phyloP scores from a whole-genome alignment of 495 filamentous ascomycete genomes.

The Hyaloscypha bicolor region DNA sequence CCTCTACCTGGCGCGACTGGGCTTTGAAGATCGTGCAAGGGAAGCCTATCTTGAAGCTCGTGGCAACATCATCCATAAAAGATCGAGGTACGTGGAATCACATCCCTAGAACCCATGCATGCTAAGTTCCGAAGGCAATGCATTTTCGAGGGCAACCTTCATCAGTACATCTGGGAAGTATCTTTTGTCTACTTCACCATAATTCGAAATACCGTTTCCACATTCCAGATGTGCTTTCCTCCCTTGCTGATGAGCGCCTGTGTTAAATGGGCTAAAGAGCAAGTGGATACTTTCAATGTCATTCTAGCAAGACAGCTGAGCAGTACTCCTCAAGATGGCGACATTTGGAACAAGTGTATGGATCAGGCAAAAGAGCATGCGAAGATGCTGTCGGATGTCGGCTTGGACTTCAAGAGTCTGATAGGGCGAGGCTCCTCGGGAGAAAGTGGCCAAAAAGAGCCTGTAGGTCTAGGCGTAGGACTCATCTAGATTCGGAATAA shows the following conservation, averaged over 20 bases:
- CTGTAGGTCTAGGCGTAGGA: slow-evolving; percentile 30
- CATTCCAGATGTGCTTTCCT: slow-evolving; percentile 89
- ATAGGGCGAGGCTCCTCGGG: slow-evolving; percentile 41
- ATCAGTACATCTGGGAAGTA: slow-evolving; percentile 91
- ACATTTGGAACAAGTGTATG: slow-evolving; percentile 81
- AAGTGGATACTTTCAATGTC: slow-evolving; percentile 86
- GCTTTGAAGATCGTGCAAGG: slow-evolving; percentile 85
- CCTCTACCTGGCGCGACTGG: slow-evolving; percentile 79
- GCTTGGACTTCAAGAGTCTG: slow-evolving; percentile 84
- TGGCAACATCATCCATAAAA: slow-evolving; percentile 71
- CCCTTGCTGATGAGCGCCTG: slow-evolving; percentile 83
- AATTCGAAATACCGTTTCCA: slow-evolving; percentile 85
- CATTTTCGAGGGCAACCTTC: slow-evolving; percentile 90
- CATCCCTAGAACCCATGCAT: background rate
- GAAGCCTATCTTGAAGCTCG: slow-evolving; percentile 84
- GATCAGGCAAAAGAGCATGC: slow-evolving; percentile 80
- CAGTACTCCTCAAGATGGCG: slow-evolving; percentile 67
- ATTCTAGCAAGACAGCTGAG: slow-evolving; percentile 82
- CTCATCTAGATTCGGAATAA: slow-evolving; percentile 6
- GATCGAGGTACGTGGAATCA: slow-evolving; percentile 67
- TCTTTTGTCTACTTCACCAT: slow-evolving; percentile 95
- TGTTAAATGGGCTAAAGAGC: slow-evolving; percentile 94
- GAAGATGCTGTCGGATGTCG: slow-evolving; percentile 77
- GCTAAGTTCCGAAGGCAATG: slow-evolving; percentile 64
- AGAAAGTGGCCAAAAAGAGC: slow-evolving; percentile 6